These are phyloP conservation scores for Desmodesmus armatus DNA, from an alignment of 139 green algal genomes.

Conservation along the genomic window DNA sequence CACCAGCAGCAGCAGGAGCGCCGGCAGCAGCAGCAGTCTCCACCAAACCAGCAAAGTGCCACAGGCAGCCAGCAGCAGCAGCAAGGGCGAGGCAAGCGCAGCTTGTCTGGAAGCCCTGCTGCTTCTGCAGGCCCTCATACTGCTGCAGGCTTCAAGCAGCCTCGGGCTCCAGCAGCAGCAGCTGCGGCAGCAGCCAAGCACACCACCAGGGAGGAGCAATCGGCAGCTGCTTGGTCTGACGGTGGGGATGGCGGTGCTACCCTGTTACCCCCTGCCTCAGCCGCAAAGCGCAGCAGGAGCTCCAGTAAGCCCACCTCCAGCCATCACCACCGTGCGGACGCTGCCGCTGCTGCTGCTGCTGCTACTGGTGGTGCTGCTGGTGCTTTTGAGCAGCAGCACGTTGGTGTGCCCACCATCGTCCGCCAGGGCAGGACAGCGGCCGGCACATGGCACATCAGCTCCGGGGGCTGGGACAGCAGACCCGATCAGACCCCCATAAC, in stretches of 20 bases:
- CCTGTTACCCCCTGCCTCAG: too few relatives aligned
- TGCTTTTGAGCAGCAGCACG: too few relatives aligned
- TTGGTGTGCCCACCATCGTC: constrained; percentile 21
- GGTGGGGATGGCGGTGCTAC: background rate
- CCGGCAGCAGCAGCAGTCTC: background rate
- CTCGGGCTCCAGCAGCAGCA: background rate
- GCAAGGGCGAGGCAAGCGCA: background rate
- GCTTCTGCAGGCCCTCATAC: background rate
- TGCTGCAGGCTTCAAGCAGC: background rate
- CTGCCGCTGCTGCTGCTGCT: too few relatives aligned
- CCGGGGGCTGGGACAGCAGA: constrained; percentile 17
- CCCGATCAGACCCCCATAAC: background rate
- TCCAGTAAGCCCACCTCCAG: too few relatives aligned
- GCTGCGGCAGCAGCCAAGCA: background rate
- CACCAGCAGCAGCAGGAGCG: constrained; percentile 11
- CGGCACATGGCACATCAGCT: constrained; percentile 29
- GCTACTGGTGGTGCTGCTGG: background rate
- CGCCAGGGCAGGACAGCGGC: background rate
- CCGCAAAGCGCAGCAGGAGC: too few relatives aligned
- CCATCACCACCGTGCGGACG: background rate
- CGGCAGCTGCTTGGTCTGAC: too few relatives aligned
- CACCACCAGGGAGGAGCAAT: background rate
- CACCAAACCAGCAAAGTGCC: background rate
- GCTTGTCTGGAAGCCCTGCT: background rate
- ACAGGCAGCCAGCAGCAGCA: background rate